Evolutionary conservation across 306 rosid genomes (phyloP), one percentile per base, ranked within the genome.

Genomic region (Senna tora): DNA sequence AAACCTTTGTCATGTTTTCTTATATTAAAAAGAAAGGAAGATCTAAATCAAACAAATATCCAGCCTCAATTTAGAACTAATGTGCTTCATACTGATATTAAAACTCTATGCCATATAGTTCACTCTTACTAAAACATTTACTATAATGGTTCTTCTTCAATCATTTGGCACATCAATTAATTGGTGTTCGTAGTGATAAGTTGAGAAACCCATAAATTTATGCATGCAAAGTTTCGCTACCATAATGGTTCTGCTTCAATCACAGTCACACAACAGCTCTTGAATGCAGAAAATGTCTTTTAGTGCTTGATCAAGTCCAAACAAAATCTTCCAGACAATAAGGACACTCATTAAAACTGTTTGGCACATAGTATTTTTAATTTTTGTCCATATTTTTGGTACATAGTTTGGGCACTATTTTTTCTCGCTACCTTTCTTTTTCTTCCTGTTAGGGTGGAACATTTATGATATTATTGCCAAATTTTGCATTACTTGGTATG

Each of bases 31-130:
- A 5, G 45, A 45, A 50, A 64, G 11, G 16, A 3, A 65, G 16
- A 6, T 20, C 34, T 32, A n/a, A 66, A 57, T 14, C 45, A 74
- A 74, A 33, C 38, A 20, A 30, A 75, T 28, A 21, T 43, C 7
- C 45, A 64, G 63, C 36, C 49, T 20, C 17, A 16, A 17, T 20
- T 20, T 21, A 39, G 32, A 56, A 43, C 43, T n/a, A 32, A 66
- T 7, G 61, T 55, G 10, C 34, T 55, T 55, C 38, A 1, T 55
- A 13, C 28, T 55, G 17, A 25, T 1, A 25, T 28, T 21, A 22
- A n/a, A n/a, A 21, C 59, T 53, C n/a, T 0, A 15, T 25, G 25
- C 22, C 22, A n/a, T 20, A 52, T 20, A 11, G 32, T 21, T 53
- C 57, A 22, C n/a, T 21, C 58, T 0, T 1, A 54, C 7, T 19